Percentiles rank a stretch among this genome's conserved stretches.
These are phyloP conservation scores for Benincasa hispida DNA, from an alignment of 306 rosid genomes.

Conservation along the genomic window DNA sequence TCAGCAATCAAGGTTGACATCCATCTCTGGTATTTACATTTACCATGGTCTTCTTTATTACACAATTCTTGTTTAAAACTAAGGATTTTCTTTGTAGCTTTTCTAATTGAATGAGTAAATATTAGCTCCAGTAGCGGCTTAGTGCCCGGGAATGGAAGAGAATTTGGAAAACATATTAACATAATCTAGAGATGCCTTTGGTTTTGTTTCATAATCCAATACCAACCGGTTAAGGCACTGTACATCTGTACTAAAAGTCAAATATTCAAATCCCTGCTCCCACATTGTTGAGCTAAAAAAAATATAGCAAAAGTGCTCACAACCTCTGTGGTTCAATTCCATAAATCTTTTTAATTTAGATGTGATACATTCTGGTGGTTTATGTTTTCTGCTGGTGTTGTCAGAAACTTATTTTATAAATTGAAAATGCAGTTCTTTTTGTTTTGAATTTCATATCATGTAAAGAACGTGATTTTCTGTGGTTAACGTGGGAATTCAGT, in stretches of 20 bases:
- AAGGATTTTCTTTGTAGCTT: not conserved
- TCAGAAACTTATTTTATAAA: not conserved
- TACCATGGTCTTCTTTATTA: not conserved
- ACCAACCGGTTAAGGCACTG: not conserved
- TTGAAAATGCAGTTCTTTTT: not conserved
- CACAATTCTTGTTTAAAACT: not conserved
- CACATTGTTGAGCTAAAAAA: not conserved
- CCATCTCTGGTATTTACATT: slow-evolving; percentile 11
- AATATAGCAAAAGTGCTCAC: not conserved
- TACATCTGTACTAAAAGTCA: not conserved
- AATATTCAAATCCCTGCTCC: not conserved
- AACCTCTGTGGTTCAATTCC: not conserved
- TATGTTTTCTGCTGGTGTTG: not conserved
- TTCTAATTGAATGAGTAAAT: not conserved
- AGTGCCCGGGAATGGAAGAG: not conserved
- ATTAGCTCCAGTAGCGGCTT: not conserved
- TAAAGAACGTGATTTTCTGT: not conserved
- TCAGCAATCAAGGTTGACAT: slow-evolving; percentile 32
- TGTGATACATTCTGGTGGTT: not conserved
- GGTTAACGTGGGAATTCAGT: not conserved
- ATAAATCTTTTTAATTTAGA: not conserved
- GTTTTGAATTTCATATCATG: not conserved
- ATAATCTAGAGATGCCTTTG: not conserved
- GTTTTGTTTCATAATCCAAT: not conserved
- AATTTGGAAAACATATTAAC: not conserved